Percentiles rank a stretch among this genome's conserved stretches.
Conservation (phyloP, 2,329 filamentous ascomycete genomes). For the Davidsoniella eucalypti region DNA sequence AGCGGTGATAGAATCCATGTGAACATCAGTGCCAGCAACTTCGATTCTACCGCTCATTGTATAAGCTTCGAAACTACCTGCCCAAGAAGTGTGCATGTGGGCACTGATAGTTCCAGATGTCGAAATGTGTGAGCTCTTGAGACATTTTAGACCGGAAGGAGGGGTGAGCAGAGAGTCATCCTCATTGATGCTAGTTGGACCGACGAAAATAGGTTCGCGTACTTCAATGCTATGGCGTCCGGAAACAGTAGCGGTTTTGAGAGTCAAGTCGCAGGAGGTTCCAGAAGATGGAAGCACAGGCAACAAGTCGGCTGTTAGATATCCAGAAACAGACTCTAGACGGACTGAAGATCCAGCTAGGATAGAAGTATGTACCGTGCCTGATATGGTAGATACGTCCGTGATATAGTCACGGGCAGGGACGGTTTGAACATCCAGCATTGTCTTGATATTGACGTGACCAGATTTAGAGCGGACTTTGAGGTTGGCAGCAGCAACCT, state of each 20-base stretch:
- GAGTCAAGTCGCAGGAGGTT: not conserved
- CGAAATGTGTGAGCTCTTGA: constrained; percentile 6
- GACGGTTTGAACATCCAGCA: not conserved
- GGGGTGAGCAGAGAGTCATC: not conserved
- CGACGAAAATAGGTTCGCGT: not conserved
- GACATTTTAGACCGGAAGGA: not conserved
- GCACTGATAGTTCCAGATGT: not conserved
- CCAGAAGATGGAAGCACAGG: not conserved
- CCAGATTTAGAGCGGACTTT: too few species aligned
- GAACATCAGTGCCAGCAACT: not conserved
- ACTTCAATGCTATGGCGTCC: not conserved
- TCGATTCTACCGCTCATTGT: not conserved
- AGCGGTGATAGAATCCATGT: not conserved
- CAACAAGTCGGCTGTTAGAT: not conserved
- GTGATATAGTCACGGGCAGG: constrained; percentile 1
- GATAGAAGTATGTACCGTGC: not conserved
- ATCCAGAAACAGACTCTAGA: not conserved
- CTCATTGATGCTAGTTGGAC: not conserved
- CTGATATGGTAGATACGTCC: not conserved
- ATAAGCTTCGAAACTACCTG: not conserved
- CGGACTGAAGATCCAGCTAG: not conserved
- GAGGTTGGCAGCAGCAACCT: too few species aligned
- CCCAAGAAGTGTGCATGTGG: not conserved
- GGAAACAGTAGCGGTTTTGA: not conserved
- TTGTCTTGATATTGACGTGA: too few species aligned